Percentiles rank a stretch among this genome's conserved stretches.
Conservation (phyloP, 2,329 filamentous ascomycete genomes). For the Cadophora gregata region DNA sequence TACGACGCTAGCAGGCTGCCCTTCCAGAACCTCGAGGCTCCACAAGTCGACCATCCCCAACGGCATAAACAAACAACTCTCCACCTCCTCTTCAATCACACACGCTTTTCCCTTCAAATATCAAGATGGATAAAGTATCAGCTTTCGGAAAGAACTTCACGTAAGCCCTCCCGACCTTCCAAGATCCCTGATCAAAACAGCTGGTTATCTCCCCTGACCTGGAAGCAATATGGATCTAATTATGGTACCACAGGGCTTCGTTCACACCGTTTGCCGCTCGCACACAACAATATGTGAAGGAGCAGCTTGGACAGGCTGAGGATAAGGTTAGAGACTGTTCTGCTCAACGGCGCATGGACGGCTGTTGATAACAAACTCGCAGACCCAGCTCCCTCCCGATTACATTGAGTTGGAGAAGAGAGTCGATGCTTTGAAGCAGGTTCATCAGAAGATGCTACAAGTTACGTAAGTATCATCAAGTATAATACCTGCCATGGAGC, state of each 20-base stretch:
- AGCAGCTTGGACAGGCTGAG: constrained; percentile 92
- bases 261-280: constrained; percentile 93
- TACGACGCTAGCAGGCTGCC: constrained; percentile 1
- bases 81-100: constrained; percentile 25
- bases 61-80: constrained; percentile 27
- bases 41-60: constrained; percentile 19
- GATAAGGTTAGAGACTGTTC: constrained; percentile 71
- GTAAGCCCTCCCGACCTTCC: constrained; percentile 50
- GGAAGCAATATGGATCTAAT: constrained; percentile 43
- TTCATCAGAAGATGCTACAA: constrained; percentile 95
- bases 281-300: constrained; percentile 97
- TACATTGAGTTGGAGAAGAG: constrained; percentile 99
- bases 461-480: constrained; percentile 75
- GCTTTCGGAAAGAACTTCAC: constrained; percentile 74
- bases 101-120: constrained; percentile 20
- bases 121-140: constrained; percentile 70
- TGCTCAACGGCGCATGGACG: constrained; percentile 14
- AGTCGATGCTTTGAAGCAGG: constrained; percentile 94
- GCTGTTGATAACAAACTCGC: constrained; percentile 22
- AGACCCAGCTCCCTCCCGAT: constrained; percentile 96
- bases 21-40: constrained; percentile 7
- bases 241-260: constrained; percentile 71
- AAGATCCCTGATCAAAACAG: constrained; percentile 24
- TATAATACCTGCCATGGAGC: neutral
- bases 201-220: constrained; percentile 28